phyloP scores from a whole-genome alignment of 1,284 basidiomycete species.

The Trichosporon sp. region DNA sequence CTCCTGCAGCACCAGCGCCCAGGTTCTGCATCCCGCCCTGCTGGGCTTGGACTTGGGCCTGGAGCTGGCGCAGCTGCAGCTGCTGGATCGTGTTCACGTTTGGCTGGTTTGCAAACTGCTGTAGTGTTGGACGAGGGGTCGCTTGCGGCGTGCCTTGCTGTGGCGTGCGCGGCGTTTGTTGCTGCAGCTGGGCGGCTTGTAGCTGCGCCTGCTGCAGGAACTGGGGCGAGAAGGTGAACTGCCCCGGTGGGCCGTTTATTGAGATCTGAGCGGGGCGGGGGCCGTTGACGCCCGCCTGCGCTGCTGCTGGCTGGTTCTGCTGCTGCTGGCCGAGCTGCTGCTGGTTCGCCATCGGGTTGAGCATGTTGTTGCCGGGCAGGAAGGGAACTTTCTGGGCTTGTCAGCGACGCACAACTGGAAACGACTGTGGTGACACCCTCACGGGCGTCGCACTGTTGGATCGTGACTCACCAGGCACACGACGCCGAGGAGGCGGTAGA shows the following conservation, averaged over 20 bases:
- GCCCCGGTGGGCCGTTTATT: background rate
- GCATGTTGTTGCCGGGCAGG: background rate
- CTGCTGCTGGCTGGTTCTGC: background rate
- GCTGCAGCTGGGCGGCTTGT: constrained; percentile 7
- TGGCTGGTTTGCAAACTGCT: constrained; percentile 22
- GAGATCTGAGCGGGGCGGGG: background rate
- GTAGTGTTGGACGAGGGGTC: constrained; percentile 12
- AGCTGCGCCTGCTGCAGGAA: constrained; percentile 10
- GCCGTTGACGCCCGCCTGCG: constrained; percentile 6
- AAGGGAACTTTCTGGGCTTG: constrained; percentile 1
- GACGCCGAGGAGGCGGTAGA: constrained; percentile 20
- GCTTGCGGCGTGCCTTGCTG: constrained; percentile 4
- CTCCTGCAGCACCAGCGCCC: background rate
- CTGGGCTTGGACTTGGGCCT: constrained; percentile 10
- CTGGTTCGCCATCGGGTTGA: constrained; percentile 6
- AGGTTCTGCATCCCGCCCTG: background rate
- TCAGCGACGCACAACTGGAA: background rate
- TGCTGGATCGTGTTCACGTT: constrained; percentile 19
- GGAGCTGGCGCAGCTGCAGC: constrained; percentile 19
- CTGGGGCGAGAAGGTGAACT: constrained; percentile 1
- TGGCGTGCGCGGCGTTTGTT: constrained; percentile 1
- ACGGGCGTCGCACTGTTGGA: no score
- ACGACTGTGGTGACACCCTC: no score
- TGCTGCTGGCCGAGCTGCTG: background rate
- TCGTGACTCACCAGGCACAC: constrained; percentile 20